These are phyloP conservation scores for Pseudogymnoascus sp. DNA, from an alignment of 2,329 filamentous ascomycete genomes.

Conservation along the genomic window DNA sequence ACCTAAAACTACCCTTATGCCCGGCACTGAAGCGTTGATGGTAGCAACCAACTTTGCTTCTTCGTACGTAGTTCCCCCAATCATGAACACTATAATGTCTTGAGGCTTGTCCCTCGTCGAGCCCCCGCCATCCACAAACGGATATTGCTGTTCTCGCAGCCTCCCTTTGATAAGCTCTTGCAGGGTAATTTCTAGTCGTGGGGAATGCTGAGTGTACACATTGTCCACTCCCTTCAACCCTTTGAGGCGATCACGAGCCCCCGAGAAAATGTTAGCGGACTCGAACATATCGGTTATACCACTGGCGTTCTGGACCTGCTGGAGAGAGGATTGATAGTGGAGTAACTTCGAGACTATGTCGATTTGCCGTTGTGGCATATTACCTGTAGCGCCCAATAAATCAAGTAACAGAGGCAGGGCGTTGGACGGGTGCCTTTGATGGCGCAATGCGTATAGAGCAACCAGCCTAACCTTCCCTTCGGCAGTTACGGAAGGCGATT, in stretches of 20 bases:
- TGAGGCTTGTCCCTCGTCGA: slow-evolving; percentile 91
- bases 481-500: slow-evolving; percentile 64
- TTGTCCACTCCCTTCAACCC: slow-evolving; percentile 97
- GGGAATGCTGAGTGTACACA: slow-evolving; percentile 95
- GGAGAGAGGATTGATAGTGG: slow-evolving; percentile 77
- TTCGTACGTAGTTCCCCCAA: slow-evolving; percentile 91
- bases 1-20: slow-evolving; percentile 79
- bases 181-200: slow-evolving; percentile 74
- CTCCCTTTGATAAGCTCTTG: slow-evolving; percentile 91
- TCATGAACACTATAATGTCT: slow-evolving; percentile 89
- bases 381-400: slow-evolving; percentile 74
- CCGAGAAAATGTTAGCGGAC: slow-evolving; percentile 81
- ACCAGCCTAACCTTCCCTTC: slow-evolving; percentile 85
- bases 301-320: slow-evolving; percentile 63
- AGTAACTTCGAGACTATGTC: slow-evolving; percentile 76
- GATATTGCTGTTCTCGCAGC: slow-evolving; percentile 78
- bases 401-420: slow-evolving; percentile 79
- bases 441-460: slow-evolving; percentile 88
- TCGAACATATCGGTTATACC: slow-evolving; percentile 91
- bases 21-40: slow-evolving; percentile 83
- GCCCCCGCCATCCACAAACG: slow-evolving; percentile 82
- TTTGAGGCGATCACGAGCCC: slow-evolving; percentile 79
- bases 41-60: slow-evolving; percentile 95
- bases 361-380: slow-evolving; percentile 65
- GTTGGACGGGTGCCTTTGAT: slow-evolving; percentile 78